Base-by-base conservation (phyloP, 2,329 filamentous ascomycete genomes). In the Exophiala spinifera region DNA sequence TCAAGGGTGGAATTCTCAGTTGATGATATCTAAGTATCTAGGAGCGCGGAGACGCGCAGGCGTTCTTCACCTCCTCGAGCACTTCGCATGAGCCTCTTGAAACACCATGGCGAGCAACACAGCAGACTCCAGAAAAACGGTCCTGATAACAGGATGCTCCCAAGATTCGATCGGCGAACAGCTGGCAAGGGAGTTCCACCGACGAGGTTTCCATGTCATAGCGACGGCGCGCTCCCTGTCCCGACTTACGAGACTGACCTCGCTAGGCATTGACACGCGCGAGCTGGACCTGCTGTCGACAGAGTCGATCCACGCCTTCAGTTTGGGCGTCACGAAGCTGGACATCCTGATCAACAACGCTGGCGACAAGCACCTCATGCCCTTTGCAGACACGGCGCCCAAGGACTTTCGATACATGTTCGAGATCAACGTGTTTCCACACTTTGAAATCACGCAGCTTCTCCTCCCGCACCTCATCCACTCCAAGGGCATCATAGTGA, bases 271-370 rank as follows among this genome's bases (percentile, higher is more conserved):
- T 7, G 42, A 45, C 20, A 45, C 42, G 5, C 17, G 17, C 15
- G 42, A 45, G 25, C 42, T 45, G 42, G 42, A 45, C 42, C 42
- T 45, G 8, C 4, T 23, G 19, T 45, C 42, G 15, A 21, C 42
- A n/a, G 15, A 20, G 25, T 45, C 42, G 5, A 45, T 45, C 15
- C 15, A 23, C n/a, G 10, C 15, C 15, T 23, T 45, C 8, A 23
- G 42, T 14, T 4, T 19, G 4, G 42, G 42, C 17, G n/a, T 45
- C 15, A 45, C 42, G 25, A 23, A 8, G 15, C 28, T 49, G 6
- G 51, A 49, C 37, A 49, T 54, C 46, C 33, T 49, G 5, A 42
- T 54, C 51, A 54, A 54, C 46, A 54, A 54, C 28, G 46, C 46
- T 14, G 51, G 51, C 20, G 51, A 39, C 15, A 54, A 54, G 23